phyloP scores from a whole-genome alignment of 208 protist genomes.

The Porcisia hertigi region DNA sequence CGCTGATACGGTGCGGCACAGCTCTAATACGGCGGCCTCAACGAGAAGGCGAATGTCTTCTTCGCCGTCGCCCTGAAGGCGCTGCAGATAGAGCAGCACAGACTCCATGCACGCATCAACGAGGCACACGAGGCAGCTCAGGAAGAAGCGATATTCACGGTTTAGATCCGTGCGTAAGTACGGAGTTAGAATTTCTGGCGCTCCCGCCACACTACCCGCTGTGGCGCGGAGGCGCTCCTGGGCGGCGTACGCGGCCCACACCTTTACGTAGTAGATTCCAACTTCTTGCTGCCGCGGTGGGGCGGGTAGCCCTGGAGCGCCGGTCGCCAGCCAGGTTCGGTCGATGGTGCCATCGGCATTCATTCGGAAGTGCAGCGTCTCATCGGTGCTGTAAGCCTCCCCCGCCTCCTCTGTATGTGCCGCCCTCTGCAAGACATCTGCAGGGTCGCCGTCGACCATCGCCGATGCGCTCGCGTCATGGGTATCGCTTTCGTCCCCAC shows the following conservation, averaged over 20 bases:
- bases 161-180: slow-evolving; percentile 9
- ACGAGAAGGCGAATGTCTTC: slow-evolving; percentile 59
- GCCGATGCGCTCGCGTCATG: neutral
- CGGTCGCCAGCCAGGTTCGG: slow-evolving; percentile 11
- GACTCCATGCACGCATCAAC: slow-evolving; percentile 46
- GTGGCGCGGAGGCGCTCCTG: neutral
- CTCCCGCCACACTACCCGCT: neutral
- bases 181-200: neutral
- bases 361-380: slow-evolving; percentile 1
- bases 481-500: neutral
- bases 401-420: neutral
- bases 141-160: slow-evolving; percentile 27
- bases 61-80: slow-evolving; percentile 50
- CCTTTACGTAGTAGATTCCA: slow-evolving; percentile 23
- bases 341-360: slow-evolving; percentile 12
- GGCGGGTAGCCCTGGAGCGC: slow-evolving; percentile 2
- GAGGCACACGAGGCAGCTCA: slow-evolving; percentile 39
- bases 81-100: slow-evolving; percentile 32
- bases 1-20: slow-evolving; percentile 38
- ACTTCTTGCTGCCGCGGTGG: slow-evolving; percentile 7
- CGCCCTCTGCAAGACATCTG: neutral
- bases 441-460: slow-evolving; percentile 7
- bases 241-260: slow-evolving; percentile 19
- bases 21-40: slow-evolving; percentile 30
- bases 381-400: neutral